Evolutionary conservation across 2,329 filamentous ascomycete species (phyloP), one percentile per base, ranked within the genome.

Genomic region (Fusarium sp.): DNA sequence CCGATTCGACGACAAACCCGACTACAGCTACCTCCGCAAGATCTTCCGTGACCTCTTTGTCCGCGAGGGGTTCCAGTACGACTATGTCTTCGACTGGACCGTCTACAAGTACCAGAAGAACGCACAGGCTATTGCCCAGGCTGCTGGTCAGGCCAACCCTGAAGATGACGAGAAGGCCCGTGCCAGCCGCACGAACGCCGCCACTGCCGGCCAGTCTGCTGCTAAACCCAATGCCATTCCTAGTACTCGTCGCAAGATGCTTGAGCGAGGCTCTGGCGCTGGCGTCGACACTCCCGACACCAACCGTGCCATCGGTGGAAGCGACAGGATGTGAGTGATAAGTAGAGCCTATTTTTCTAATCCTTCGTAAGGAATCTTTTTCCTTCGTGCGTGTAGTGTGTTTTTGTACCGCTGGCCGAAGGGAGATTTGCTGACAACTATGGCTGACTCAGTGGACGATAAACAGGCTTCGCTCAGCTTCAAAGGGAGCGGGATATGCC

Each of bases 91-190:
- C 76, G 96, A 99, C 84, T 99, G 96, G 96, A 99, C 96, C 63
- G 96, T 98, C 76, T 98, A 97, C 89, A 98, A 98, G 86, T 97
- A 98, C 87, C 94, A 97, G 88, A 97, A 97, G 90, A 98, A 97
- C 75, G 94, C 94, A 55, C 93, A 96, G 83, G 94, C 94, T 76
- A 97, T 97, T 80, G 92, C 93, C 73, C 91, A 95, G 80, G 92
- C 91, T 73, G 90, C 89, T 71, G 90, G 87, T 72, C 84, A 88
- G 76, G 82, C 82, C 60, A 85, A 87, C 80, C 88, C 87, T 72
- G 91, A 94, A 70, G 89, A 89, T 39, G 91, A 94, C 18, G 92
- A 96, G 76, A 93, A 94, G 82, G 85, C 86, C 70, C 88, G 88
- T 72, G 89, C 89, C 78, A 86, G 86, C 75, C 88, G 89, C 76